A percentile compares a stretch with the other conserved stretches of the same genome.
These are phyloP conservation scores for Phytophthora pini DNA, from an alignment of 352 stramenopile genomes.

Conservation along the genomic window DNA sequence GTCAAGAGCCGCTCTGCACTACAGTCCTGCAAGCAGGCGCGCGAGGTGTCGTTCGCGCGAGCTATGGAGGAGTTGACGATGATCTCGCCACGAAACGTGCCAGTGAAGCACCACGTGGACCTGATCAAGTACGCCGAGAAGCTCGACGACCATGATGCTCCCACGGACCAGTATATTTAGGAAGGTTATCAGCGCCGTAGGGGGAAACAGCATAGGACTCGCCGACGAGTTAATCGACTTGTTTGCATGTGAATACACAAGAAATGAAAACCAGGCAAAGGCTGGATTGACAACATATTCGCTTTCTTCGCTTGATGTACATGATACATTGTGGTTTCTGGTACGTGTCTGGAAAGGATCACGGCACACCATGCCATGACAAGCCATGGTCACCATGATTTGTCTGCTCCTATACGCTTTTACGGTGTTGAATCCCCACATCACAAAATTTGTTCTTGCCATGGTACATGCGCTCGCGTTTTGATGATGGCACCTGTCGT, in stretches of 20 bases:
- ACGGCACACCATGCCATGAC: neutral
- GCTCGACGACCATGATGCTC: conserved; percentile 70
- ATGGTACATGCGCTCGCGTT: no score
- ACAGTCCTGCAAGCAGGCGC: conserved; percentile 76
- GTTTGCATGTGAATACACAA: conserved; percentile 42
- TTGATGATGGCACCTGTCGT: no score
- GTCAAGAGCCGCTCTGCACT: conserved; percentile 73
- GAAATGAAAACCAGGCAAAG: conserved; percentile 18
- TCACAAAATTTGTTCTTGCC: conserved; percentile 1
- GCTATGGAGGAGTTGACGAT: conserved; percentile 82
- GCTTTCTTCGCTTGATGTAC: neutral
- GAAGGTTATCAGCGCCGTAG: conserved; percentile 22
- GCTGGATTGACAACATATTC: conserved; percentile 13
- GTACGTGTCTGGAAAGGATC: neutral
- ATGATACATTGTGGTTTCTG: no score
- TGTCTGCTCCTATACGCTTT: no score
- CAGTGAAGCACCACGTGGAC: conserved; percentile 81
- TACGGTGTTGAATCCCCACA: neutral
- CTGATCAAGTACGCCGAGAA: conserved; percentile 88
- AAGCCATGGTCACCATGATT: no score
- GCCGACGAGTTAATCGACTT: conserved; percentile 26
- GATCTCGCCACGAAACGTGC: conserved; percentile 79
- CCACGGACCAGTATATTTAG: conserved; percentile 72
- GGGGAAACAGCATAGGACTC: conserved; percentile 32
- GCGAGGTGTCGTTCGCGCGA: conserved; percentile 74